A percentile compares a stretch with the other conserved stretches of the same genome.
phyloP scores from a whole-genome alignment of 331 rosid genomes.

The Pyracantha coccinea region DNA sequence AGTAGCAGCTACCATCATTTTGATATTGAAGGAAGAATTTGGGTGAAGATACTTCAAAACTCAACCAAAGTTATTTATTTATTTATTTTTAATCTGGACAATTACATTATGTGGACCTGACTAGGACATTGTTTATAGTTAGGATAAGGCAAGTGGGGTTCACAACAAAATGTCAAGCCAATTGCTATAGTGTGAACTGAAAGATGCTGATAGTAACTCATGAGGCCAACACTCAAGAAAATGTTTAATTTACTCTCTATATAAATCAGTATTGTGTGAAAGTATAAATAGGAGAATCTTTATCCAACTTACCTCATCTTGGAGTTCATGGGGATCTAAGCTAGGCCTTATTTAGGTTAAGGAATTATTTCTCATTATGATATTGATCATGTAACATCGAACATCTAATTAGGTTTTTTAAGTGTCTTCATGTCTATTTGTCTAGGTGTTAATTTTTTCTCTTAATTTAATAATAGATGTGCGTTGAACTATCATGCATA shows the following conservation, averaged over 20 bases:
- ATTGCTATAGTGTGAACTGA: slow-evolving; percentile 9
- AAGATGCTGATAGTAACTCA: slow-evolving; percentile 13
- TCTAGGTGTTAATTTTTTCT: too few species aligned
- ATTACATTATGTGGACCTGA: background rate
- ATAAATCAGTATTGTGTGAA: background rate
- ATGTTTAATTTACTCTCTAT: background rate
- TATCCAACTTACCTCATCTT: background rate
- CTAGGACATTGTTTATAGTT: background rate
- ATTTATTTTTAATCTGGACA: background rate
- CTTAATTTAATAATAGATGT: too few species aligned
- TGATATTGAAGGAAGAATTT: background rate
- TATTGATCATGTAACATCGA: too few species aligned
- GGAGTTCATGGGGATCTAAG: background rate
- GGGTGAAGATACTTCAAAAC: background rate
- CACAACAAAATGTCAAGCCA: background rate
- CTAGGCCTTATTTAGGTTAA: too few species aligned
- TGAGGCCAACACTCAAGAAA: background rate
- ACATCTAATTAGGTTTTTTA: too few species aligned
- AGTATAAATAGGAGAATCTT: background rate
- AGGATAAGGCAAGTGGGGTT: slow-evolving; percentile 7
- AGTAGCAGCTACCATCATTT: background rate
- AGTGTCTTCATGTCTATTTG: too few species aligned
- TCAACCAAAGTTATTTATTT: background rate
- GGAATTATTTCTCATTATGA: too few species aligned
- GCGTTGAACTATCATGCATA: too few species aligned